Evolutionary conservation across 176 grass and related monocot genomes (phyloP).

Genomic region (Tillandsia leiboldiana): DNA sequence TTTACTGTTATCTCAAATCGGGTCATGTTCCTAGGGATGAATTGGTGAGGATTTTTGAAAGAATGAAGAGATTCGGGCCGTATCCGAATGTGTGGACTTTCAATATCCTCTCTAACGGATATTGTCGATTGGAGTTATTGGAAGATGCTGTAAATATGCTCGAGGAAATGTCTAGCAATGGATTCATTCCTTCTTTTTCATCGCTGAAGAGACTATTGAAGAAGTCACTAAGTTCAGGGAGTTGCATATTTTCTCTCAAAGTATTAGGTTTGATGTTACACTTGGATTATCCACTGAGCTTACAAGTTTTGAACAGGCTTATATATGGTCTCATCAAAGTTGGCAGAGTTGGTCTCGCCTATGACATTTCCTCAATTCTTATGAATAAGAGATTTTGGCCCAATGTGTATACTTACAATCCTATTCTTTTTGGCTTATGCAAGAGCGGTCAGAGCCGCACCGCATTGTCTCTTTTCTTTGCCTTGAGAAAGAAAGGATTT

Average conservation of each 20-base stretch:
- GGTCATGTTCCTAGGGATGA: neutral
- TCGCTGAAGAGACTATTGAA: neutral
- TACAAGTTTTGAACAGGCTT: neutral
- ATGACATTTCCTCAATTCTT: neutral
- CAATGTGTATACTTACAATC: conserved; percentile 6
- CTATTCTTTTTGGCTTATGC: conserved; percentile 9
- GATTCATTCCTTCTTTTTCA: conserved; percentile 4
- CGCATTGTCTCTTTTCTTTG: conserved; percentile 22
- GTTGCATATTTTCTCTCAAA: neutral
- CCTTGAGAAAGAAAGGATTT: conserved; percentile 27
- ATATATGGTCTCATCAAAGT: conserved; percentile 1
- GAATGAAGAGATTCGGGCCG: conserved; percentile 7
- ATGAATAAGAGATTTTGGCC: neutral
- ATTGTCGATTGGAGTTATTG: neutral
- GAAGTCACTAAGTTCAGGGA: neutral
- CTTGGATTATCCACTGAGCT: neutral
- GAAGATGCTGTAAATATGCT: conserved; percentile 1
- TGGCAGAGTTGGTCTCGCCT: neutral
- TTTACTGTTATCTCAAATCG: conserved; percentile 4
- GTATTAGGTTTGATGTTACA: conserved; percentile 2
- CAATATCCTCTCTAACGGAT: neutral
- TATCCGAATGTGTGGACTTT: conserved; percentile 1
- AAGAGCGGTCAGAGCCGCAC: neutral
- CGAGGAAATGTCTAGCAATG: conserved; percentile 2
- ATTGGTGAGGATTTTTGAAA: neutral